Evolutionary conservation across 306 rosid genomes (phyloP).

Genomic region (Dicorynia guianensis): DNA sequence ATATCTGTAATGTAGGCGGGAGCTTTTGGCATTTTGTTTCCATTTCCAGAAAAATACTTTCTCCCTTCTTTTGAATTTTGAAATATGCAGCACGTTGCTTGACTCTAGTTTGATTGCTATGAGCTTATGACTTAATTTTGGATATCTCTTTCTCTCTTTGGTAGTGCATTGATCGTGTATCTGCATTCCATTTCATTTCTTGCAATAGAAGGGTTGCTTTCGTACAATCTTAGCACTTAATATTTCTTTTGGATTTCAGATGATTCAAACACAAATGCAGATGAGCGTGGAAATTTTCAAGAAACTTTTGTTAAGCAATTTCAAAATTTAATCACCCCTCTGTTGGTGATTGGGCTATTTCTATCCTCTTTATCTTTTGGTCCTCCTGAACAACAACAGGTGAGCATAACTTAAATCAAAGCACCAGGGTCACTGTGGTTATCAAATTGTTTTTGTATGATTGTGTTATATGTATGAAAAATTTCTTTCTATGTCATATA

Average conservation of each 20-base stretch:
- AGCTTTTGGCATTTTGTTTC: constrained; percentile 21
- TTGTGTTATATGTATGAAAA: constrained; percentile 12
- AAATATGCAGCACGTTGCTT: background rate
- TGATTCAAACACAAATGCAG: constrained; percentile 68
- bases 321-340: constrained; percentile 62
- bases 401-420: constrained; percentile 32
- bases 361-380: constrained; percentile 63
- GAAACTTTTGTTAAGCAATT: constrained; percentile 64
- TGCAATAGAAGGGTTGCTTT: constrained; percentile 1
- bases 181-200: constrained; percentile 14
- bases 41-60: constrained; percentile 4
- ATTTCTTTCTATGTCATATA: constrained; percentile 4
- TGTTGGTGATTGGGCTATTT: constrained; percentile 66
- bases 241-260: constrained; percentile 57
- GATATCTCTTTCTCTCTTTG: background rate
- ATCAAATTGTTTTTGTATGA: background rate
- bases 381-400: constrained; percentile 81
- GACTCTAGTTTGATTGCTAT: background rate
- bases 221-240: constrained; percentile 29
- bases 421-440: constrained; percentile 9
- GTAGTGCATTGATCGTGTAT: constrained; percentile 14
- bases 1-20: constrained; percentile 12
- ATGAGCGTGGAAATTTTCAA: constrained; percentile 65
- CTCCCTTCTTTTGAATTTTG: background rate
- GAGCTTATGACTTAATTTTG: constrained; percentile 15